These are phyloP conservation scores for Lachancea mirantina DNA, from an alignment of 805 yeast genomes.

Conservation along the genomic window DNA sequence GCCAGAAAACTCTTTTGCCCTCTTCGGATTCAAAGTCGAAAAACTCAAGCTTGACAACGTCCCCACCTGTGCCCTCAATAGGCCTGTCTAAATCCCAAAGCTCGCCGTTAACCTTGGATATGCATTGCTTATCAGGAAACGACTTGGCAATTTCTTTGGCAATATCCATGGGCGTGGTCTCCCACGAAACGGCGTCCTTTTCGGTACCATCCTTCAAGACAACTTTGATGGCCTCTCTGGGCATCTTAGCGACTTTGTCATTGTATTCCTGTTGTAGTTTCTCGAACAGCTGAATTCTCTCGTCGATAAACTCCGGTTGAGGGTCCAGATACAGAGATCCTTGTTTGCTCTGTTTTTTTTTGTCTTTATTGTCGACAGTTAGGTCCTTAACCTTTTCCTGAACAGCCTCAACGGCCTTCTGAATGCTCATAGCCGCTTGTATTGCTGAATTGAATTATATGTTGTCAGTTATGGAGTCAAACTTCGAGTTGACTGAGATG, in stretches of 20 bases:
- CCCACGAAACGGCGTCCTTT: slow-evolving; percentile 77
- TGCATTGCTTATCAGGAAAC: slow-evolving; percentile 80
- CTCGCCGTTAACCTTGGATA: slow-evolving; percentile 82
- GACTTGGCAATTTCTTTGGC: slow-evolving; percentile 82
- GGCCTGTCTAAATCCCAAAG: slow-evolving; percentile 97
- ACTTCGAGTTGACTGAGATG: no score
- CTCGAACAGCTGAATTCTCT: slow-evolving; percentile 73
- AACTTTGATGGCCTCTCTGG: slow-evolving; percentile 60
- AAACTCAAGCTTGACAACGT: slow-evolving; percentile 51
- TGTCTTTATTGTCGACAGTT: slow-evolving; percentile 27
- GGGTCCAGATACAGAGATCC: slow-evolving; percentile 54
- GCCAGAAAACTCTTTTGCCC: slow-evolving; percentile 97
- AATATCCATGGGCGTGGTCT: slow-evolving; percentile 81
- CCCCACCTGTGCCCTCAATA: slow-evolving; percentile 53
- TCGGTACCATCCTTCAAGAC: slow-evolving; percentile 81
- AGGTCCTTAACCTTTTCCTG: slow-evolving; percentile 33
- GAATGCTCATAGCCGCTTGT: slow-evolving; percentile 10
- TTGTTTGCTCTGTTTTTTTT: slow-evolving; percentile 38
- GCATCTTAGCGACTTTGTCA: slow-evolving; percentile 56
- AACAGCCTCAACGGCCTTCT: slow-evolving; percentile 16
- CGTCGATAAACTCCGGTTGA: slow-evolving; percentile 75
- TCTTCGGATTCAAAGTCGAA: slow-evolving; percentile 90
- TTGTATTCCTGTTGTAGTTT: slow-evolving; percentile 72
- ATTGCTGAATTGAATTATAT: slow-evolving; percentile 8
- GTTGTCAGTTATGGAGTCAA: slow-evolving; percentile 23